A percentile compares a stretch with the other conserved stretches of the same genome.
phyloP scores from a whole-genome alignment of 495 filamentous ascomycete genomes.

The Podospora anserina region DNA sequence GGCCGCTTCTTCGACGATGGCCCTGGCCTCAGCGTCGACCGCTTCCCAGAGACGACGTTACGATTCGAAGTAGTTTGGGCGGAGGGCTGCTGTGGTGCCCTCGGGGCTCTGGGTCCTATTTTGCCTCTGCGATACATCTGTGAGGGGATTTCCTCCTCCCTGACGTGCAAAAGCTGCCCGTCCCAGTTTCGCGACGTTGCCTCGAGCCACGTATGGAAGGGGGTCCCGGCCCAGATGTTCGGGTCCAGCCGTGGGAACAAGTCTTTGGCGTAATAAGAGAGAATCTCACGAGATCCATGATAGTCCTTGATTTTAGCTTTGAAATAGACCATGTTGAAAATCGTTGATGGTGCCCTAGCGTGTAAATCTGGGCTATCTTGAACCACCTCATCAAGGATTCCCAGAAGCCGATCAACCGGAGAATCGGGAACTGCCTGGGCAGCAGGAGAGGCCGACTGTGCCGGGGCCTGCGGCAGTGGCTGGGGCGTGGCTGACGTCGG shows the following conservation, averaged over 20 bases:
- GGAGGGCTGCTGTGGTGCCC: slow-evolving; percentile 4
- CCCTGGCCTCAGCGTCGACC: slow-evolving; percentile 31
- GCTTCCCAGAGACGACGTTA: slow-evolving; percentile 31
- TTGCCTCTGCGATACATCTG: slow-evolving; percentile 33
- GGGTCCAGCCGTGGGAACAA: slow-evolving; percentile 28
- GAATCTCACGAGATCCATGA: slow-evolving; percentile 19
- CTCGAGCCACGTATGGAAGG: slow-evolving; percentile 30
- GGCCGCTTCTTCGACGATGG: slow-evolving; percentile 37
- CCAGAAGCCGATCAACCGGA: background rate
- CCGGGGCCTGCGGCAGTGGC: background rate
- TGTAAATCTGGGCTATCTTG: background rate
- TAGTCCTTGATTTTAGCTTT: background rate
- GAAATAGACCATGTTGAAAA: background rate
- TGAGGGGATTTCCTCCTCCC: slow-evolving; percentile 27
- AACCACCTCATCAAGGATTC: background rate
- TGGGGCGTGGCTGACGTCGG: background rate
- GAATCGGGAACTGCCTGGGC: background rate
- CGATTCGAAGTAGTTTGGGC: slow-evolving; percentile 17
- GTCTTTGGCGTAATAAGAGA: slow-evolving; percentile 36
- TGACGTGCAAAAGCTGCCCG: slow-evolving; percentile 21
- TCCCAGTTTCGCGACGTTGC: slow-evolving; percentile 20
- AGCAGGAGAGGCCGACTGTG: background rate
- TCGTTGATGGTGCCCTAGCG: background rate
- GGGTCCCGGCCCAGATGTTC: slow-evolving; percentile 29
- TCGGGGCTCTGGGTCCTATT: background rate